Base-by-base conservation (phyloP, 257 asterid genomes). In the Datura wrightii region DNA sequence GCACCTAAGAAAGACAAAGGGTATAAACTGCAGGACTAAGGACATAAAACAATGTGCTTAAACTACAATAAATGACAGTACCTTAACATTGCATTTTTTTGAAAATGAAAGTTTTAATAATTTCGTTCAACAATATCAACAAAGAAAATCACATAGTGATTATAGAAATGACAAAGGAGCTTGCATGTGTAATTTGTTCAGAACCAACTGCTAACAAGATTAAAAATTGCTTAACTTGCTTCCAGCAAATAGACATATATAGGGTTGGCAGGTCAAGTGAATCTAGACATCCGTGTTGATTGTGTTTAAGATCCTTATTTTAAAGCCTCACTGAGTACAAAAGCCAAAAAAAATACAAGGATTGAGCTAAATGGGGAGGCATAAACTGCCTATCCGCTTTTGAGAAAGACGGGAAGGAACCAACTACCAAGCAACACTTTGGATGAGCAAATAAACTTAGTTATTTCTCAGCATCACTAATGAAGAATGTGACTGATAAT, bases 81-180 rank as follows among this genome's bases (percentile, higher is more conserved):
- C 39, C 80, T 72, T 10, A n/a, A 44, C 36, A 13, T 13, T 62
- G 16, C n/a, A 72, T 46, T 44, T 36, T 24, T 3, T 72, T 5
- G 39, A 13, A 42, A 72, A 50, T 72, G 80, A 19, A 10, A 44
- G 10, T 44, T 72, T 72, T 44, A 50, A 44, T 48, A 72, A 72
- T 24, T 48, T 72, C 5, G 39, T 72, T 44, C 80, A 44, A 44
- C 58, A 72, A n/a, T 42, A 71, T 10, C 37, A 42, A 71, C 55
- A 24, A n/a, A 72, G 80, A 72, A 70, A 44, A 72, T 72, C 58
- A 72, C 80, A 72, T 72, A 44, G 80, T 10, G n/a, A 71, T 44
- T 44, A 71, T 44, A 56, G 56, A 72, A 44, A 13, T 72, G 36
- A 19, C 56, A 44, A 71, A 71, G 80, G 44, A 72, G 56, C 80